Percentiles rank a stretch among this genome's conserved stretches.
phyloP scores from a whole-genome alignment of 805 yeast genomes.

The Metschnikowia baotianmanensis region DNA sequence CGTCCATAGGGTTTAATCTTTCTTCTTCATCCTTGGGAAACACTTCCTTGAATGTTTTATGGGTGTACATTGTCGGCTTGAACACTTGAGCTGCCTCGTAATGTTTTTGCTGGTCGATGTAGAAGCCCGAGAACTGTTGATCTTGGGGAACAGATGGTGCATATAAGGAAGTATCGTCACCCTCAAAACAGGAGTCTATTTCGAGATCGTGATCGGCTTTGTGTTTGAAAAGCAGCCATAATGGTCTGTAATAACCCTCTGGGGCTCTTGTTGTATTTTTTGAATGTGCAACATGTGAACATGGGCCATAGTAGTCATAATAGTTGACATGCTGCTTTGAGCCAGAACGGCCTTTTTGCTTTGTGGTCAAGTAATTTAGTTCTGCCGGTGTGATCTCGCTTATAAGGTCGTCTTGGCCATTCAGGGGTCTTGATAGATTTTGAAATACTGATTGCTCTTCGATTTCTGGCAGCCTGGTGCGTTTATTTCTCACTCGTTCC shows the following conservation, averaged over 20 bases:
- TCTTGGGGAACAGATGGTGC: slow-evolving; percentile 12
- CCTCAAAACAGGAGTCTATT: neutral
- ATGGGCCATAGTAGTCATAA: slow-evolving; percentile 9
- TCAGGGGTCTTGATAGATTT: neutral
- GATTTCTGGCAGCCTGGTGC: neutral
- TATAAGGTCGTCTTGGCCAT: slow-evolving; percentile 22
- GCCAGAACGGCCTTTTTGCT: neutral
- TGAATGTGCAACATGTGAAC: neutral
- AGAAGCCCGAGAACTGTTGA: slow-evolving; percentile 28
- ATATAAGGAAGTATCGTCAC: slow-evolving; percentile 7
- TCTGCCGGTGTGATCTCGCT: slow-evolving; percentile 42
- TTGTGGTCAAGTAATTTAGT: slow-evolving; percentile 16
- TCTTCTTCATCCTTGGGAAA: slow-evolving; percentile 31
- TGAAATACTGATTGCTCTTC: neutral
- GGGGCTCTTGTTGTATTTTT: neutral
- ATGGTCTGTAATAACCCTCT: neutral
- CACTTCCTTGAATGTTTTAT: slow-evolving; percentile 39
- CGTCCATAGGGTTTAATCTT: slow-evolving; percentile 39
- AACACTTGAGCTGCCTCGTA: slow-evolving; percentile 29
- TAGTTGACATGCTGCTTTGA: slow-evolving; percentile 7
- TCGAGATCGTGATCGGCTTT: neutral
- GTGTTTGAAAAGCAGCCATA: neutral
- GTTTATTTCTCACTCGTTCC: neutral
- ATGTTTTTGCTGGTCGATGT: slow-evolving; percentile 36
- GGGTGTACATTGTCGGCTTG: slow-evolving; percentile 39